These are phyloP conservation scores for Albugo laibachii DNA, from an alignment of 352 stramenopile genomes.

Conservation along the genomic window DNA sequence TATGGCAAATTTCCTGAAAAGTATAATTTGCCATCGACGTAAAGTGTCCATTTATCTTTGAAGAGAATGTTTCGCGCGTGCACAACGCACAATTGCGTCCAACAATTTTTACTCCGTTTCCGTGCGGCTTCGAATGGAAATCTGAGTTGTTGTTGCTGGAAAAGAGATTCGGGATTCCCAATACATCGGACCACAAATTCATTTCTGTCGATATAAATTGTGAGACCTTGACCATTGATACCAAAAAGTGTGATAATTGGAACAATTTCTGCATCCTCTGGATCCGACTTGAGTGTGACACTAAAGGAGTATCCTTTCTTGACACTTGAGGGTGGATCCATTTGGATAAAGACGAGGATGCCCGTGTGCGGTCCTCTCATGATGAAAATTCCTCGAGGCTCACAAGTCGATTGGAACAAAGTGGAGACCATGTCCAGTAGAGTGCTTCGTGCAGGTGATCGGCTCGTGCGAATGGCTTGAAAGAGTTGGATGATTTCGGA, in stretches of 20 bases:
- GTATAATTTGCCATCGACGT: slow-evolving; percentile 27
- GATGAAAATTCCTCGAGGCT: slow-evolving; percentile 44
- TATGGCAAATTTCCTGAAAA: slow-evolving; percentile 54
- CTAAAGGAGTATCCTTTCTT: slow-evolving; percentile 67
- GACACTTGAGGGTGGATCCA: slow-evolving; percentile 28
- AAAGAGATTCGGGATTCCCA: slow-evolving; percentile 14
- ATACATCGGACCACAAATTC: slow-evolving; percentile 38
- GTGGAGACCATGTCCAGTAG: slow-evolving; percentile 36
- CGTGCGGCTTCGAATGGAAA: slow-evolving; percentile 30
- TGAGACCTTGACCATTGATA: slow-evolving; percentile 51
- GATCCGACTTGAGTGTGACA: slow-evolving; percentile 32
- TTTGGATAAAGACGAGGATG: slow-evolving; percentile 23
- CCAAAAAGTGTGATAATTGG: slow-evolving; percentile 61
- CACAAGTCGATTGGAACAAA: slow-evolving; percentile 27
- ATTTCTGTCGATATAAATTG: slow-evolving; percentile 24
- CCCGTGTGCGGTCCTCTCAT: slow-evolving; percentile 41
- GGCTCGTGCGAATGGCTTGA: slow-evolving; percentile 38
- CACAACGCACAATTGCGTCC: slow-evolving; percentile 58
- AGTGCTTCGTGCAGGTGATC: slow-evolving; percentile 17
- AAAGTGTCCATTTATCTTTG: slow-evolving; percentile 68
- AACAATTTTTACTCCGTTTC: slow-evolving; percentile 26
- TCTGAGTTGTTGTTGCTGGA: slow-evolving; percentile 16
- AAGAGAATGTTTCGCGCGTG: slow-evolving; percentile 81
- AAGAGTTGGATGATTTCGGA: slow-evolving; percentile 14
- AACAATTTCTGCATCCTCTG: slow-evolving; percentile 5